Evolutionary conservation across 371 early-diverging fungal genomes (phyloP).

Genomic region (Lichtheimia ramosa): DNA sequence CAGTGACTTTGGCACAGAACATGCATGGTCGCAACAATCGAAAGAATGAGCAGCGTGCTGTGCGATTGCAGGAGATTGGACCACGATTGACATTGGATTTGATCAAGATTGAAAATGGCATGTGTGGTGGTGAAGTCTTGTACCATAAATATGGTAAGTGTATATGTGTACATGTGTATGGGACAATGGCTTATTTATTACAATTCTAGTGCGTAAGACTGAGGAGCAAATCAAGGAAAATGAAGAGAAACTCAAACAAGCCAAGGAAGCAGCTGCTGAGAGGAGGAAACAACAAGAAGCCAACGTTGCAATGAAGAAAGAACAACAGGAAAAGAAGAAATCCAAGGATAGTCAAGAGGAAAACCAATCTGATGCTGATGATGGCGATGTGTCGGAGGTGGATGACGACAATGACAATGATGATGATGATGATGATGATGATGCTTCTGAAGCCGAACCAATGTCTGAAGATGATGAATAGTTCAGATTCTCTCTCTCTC

Average conservation of each 20-base stretch:
- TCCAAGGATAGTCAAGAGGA: slow-evolving; percentile 42
- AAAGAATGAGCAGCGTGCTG: slow-evolving; percentile 80
- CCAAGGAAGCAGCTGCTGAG: slow-evolving; percentile 43
- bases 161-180: neutral
- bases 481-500: too few species aligned
- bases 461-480: neutral
- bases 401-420: slow-evolving; percentile 20
- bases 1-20: slow-evolving; percentile 82
- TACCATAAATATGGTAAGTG: slow-evolving; percentile 72
- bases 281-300: slow-evolving; percentile 16
- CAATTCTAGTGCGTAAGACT: slow-evolving; percentile 64
- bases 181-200: neutral
- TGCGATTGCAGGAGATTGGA: slow-evolving; percentile 88
- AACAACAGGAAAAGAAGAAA: slow-evolving; percentile 34
- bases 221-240: slow-evolving; percentile 67
- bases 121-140: slow-evolving; percentile 93
- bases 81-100: slow-evolving; percentile 89
- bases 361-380: slow-evolving; percentile 25
- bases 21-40: slow-evolving; percentile 76
- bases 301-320: slow-evolving; percentile 31
- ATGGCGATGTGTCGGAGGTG: slow-evolving; percentile 16
- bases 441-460: slow-evolving; percentile 8
- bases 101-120: slow-evolving; percentile 88
- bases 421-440: slow-evolving; percentile 16
- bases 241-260: slow-evolving; percentile 63